Base-by-base conservation (phyloP, 805 yeast genomes). In the Schizosaccharomyces octosporus region DNA sequence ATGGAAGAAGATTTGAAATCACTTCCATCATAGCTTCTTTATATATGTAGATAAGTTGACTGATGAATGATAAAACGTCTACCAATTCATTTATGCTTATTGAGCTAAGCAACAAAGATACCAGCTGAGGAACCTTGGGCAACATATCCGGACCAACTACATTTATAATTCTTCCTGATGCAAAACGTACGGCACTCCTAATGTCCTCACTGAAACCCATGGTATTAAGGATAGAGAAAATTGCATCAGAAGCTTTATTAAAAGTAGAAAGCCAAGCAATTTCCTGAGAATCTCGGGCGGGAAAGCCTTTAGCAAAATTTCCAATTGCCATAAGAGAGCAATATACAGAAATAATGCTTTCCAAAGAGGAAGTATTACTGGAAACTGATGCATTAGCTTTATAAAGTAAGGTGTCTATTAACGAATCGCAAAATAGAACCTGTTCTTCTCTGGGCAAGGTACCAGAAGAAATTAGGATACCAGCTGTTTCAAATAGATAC, bases 251-350 rank as follows among this genome's bases (percentile, higher is more conserved):
- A 5, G 87, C 83, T 65, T 81, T 80, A 62, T 78, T 75, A 66
- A 87, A 78, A 66, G 78, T 81, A 63, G 80, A 67, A 55, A 74
- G 76, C 24, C 70, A 48, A n/a, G 62, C 63, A 6, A 62, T 59
- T 13, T 61, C 59, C 21, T 54, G 54, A 43, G 65, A 63, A 43
- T 64, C 66, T 19, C 67, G 69, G 60, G 77, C 78, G 62, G 84
- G 93, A 67, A 85, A 81, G 4, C 97, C 97, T 69, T 93, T 80
- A 3, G 88, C 84, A 67, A 89, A 78, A 0, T 96, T 87, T 57
- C 96, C 97, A 57, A 90, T 80, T 0, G 96, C 89, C 81, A 87
- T 80, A 59, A 93, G 72, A 42, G 83, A 78, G 69, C 90, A 97
- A 70, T 93, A 95, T 2, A 87, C 83, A 69, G 87, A 93, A 57